phyloP scores from a whole-genome alignment of 2,329 filamentous ascomycete species.

The Sphaceloma murrayae region DNA sequence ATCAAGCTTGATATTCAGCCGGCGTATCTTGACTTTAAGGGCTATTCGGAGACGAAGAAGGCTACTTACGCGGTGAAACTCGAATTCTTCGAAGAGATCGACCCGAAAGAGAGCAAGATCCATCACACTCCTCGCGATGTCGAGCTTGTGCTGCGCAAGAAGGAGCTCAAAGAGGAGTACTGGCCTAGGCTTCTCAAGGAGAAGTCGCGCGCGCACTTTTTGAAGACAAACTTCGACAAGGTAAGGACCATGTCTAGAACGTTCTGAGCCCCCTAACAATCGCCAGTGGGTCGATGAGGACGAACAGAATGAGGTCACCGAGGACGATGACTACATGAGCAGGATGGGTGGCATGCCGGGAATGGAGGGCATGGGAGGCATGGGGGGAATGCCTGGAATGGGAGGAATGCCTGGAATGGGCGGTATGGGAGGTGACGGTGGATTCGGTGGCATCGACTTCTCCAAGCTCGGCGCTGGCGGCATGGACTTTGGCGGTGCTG shows the following conservation, averaged over 20 bases:
- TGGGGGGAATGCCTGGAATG: constrained; percentile 45
- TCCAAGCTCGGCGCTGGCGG: constrained; percentile 61
- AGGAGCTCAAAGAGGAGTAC: constrained; percentile 87
- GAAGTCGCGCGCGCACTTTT: constrained; percentile 77
- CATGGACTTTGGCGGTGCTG: constrained; percentile 18
- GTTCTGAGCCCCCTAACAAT: constrained; percentile 19
- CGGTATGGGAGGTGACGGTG: constrained; percentile 44
- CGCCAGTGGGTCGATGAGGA: constrained; percentile 87
- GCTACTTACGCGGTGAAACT: constrained; percentile 76
- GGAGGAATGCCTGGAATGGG: constrained; percentile 37
- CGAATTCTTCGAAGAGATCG: constrained; percentile 85
- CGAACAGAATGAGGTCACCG: constrained; percentile 82
- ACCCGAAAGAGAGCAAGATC: constrained; percentile 70
- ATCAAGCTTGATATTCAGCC: constrained; percentile 78
- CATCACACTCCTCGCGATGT: constrained; percentile 83
- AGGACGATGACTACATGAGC: constrained; percentile 59
- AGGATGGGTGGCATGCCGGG: constrained; percentile 40
- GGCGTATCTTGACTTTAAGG: constrained; percentile 68
- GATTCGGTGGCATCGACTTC: constrained; percentile 86
- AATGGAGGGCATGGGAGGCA: constrained; percentile 45
- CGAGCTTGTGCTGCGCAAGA: constrained; percentile 90
- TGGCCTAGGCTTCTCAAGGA: constrained; percentile 95
- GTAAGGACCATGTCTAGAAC: constrained; percentile 35
- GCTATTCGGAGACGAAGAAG: constrained; percentile 75
- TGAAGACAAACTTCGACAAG: constrained; percentile 99